Percentiles rank a stretch among this genome's conserved stretches.
Evolutionary conservation across 805 yeast genomes (phyloP).

Genomic region (Lipomyces mesembrius): DNA sequence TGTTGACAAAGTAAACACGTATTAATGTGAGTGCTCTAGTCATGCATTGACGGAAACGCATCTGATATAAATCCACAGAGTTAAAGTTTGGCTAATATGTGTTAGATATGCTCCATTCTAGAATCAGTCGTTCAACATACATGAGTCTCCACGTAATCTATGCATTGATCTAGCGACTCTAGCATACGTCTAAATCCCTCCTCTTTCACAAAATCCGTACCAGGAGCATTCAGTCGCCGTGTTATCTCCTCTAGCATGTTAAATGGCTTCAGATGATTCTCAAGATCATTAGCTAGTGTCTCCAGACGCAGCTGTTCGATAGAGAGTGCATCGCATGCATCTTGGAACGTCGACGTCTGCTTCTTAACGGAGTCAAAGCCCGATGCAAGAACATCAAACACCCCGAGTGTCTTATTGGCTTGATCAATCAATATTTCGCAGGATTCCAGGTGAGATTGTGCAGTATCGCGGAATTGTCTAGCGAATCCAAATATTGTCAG

Average conservation of each 20-base stretch:
- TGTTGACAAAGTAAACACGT: constrained; percentile 60
- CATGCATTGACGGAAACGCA: constrained; percentile 80
- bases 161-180: constrained; percentile 64
- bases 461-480: constrained; percentile 25
- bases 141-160: constrained; percentile 61
- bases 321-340: constrained; percentile 57
- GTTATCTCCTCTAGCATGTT: constrained; percentile 74
- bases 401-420: constrained; percentile 52
- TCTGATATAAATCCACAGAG: constrained; percentile 69
- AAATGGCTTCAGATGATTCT: constrained; percentile 60
- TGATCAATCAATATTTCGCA: constrained; percentile 51
- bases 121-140: constrained; percentile 9
- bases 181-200: constrained; percentile 61
- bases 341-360: constrained; percentile 68
- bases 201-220: constrained; percentile 66
- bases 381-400: constrained; percentile 54
- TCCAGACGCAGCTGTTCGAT: constrained; percentile 53
- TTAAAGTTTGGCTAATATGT: constrained; percentile 56
- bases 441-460: constrained; percentile 28
- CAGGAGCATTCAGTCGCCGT: constrained; percentile 68
- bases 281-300: constrained; percentile 53
- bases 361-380: constrained; percentile 62
- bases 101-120: neutral
- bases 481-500: constrained; percentile 1
- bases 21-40: constrained; percentile 78